A percentile compares a stretch with the other conserved stretches of the same genome.
Conservation (phyloP, 495 filamentous ascomycete species). For the Neurospora sp. region DNA sequence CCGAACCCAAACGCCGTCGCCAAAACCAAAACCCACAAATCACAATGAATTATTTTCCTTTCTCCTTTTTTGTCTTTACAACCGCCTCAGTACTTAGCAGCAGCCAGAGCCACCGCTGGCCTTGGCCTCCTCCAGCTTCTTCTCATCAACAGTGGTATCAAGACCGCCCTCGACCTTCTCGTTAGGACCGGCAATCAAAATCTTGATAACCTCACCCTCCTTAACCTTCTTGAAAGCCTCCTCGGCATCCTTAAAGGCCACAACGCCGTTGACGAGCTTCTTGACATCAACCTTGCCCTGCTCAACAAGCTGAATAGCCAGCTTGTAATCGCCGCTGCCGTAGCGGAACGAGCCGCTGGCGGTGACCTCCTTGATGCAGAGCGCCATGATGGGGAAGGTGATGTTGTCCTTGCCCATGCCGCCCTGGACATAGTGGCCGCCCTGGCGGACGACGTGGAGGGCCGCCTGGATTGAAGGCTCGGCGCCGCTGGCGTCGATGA, state of each 20-base stretch:
- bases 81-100: slow-evolving; percentile 12
- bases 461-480: slow-evolving; percentile 66
- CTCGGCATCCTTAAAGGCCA: slow-evolving; percentile 63
- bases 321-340: slow-evolving; percentile 67
- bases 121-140: slow-evolving; percentile 10
- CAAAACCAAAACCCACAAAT: background rate
- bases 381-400: slow-evolving; percentile 69
- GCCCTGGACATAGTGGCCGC: slow-evolving; percentile 77
- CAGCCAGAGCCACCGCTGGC: slow-evolving; percentile 3
- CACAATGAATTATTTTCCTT: background rate
- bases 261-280: slow-evolving; percentile 56
- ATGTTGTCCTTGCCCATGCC: slow-evolving; percentile 74
- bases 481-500: slow-evolving; percentile 78
- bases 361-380: slow-evolving; percentile 74
- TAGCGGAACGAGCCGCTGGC: slow-evolving; percentile 79
- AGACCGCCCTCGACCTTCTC: slow-evolving; percentile 30
- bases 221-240: slow-evolving; percentile 70
- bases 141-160: slow-evolving; percentile 13
- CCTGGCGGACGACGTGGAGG: slow-evolving; percentile 57
- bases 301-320: slow-evolving; percentile 61
- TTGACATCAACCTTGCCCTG: slow-evolving; percentile 58
- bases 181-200: slow-evolving; percentile 62
- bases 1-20: background rate
- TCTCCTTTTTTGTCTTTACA: background rate
- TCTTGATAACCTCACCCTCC: slow-evolving; percentile 75